phyloP scores from a whole-genome alignment of 2,329 filamentous ascomycete species.

The Talaromyces sp. region DNA sequence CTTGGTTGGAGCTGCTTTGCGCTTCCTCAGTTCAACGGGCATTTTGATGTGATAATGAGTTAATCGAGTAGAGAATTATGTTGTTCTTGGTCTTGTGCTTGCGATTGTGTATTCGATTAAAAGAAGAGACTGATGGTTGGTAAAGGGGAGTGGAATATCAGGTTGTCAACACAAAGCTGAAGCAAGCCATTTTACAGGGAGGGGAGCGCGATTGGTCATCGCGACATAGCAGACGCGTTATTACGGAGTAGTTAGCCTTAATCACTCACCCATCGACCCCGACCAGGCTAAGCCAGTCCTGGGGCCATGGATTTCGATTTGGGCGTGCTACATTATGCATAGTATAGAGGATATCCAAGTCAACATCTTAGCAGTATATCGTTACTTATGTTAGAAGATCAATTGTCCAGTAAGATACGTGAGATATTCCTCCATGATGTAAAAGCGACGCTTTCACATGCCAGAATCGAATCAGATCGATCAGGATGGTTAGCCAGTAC shows the following conservation, averaged over 20 bases:
- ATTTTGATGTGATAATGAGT: constrained; percentile 24
- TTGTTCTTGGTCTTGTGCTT: background rate
- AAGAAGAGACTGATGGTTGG: background rate
- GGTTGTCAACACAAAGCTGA: background rate
- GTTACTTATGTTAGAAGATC: background rate
- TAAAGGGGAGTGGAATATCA: constrained; percentile 5
- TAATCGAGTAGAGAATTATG: background rate
- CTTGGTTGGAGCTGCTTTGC: constrained; percentile 52
- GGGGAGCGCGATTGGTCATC: constrained; percentile 15
- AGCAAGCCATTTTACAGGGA: background rate
- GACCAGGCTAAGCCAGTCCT: background rate
- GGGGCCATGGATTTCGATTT: background rate
- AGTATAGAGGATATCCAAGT: background rate
- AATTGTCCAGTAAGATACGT: background rate
- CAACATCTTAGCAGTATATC: background rate
- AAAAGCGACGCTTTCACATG: constrained; percentile 2
- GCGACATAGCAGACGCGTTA: constrained; percentile 15
- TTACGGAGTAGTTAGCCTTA: background rate
- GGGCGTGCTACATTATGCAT: background rate
- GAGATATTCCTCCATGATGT: background rate
- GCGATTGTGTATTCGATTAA: background rate
- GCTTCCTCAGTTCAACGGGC: constrained; percentile 64
- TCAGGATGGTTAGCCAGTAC: background rate
- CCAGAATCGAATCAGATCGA: constrained; percentile 4
- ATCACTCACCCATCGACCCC: constrained; percentile 1